These are phyloP conservation scores for Triticum urartu DNA, from an alignment of 176 grass and related monocot species.

Conservation along the genomic window DNA sequence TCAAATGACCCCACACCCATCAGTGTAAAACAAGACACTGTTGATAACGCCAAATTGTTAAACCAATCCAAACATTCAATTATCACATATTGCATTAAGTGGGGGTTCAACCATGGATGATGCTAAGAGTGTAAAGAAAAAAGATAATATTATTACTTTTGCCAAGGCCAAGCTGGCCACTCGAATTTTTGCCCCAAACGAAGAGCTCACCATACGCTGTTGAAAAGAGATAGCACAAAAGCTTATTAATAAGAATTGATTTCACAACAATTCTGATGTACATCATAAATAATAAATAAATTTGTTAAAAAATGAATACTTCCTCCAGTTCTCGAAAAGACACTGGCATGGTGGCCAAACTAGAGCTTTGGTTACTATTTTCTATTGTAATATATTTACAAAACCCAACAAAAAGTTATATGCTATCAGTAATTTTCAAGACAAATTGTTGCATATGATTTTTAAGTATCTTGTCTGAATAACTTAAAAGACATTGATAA, in stretches of 20 bases:
- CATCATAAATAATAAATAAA: not conserved
- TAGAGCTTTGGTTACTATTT: not conserved
- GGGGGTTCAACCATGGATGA: not conserved
- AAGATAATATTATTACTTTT: slow-evolving; percentile 60
- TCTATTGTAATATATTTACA: not conserved
- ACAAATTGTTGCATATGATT: not conserved
- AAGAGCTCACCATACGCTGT: slow-evolving; percentile 80
- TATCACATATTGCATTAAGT: slow-evolving; percentile 25
- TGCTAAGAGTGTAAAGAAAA: slow-evolving; percentile 17
- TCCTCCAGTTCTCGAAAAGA: not conserved
- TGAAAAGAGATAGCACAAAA: slow-evolving; percentile 11
- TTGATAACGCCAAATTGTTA: not conserved
- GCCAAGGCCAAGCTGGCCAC: slow-evolving; percentile 95
- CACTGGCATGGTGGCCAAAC: not conserved
- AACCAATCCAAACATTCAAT: not conserved
- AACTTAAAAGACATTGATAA: not conserved
- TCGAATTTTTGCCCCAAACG: slow-evolving; percentile 87
- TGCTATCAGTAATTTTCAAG: not conserved
- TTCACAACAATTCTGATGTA: not conserved
- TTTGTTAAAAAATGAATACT: not conserved
- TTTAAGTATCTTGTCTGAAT: not conserved
- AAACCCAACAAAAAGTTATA: not conserved
- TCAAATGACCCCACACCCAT: not conserved
- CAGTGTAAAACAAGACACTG: not conserved
- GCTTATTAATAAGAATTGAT: slow-evolving; percentile 4